These are phyloP conservation scores for Catunica adiposa DNA, from an alignment of 2,329 filamentous ascomycete species.

Conservation along the genomic window DNA sequence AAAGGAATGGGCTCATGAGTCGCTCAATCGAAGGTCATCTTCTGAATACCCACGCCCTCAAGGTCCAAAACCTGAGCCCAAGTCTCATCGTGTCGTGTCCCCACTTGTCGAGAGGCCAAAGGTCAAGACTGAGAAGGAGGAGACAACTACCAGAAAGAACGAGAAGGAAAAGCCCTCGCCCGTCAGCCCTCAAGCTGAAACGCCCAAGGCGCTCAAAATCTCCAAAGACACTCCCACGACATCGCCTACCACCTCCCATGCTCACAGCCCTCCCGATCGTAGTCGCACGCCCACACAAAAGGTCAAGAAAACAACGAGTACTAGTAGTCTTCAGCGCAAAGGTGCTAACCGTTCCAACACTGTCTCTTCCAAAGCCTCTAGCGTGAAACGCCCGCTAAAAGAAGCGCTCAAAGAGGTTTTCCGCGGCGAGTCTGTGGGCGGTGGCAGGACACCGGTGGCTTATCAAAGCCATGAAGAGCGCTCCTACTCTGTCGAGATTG, in stretches of 20 bases:
- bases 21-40: constrained; percentile 11
- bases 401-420: constrained; percentile 46
- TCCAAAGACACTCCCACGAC: constrained; percentile 1
- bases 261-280: not conserved
- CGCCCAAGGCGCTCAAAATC: constrained; percentile 5
- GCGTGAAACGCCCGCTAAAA: constrained; percentile 33
- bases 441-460: constrained; percentile 28
- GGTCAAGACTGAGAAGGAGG: constrained; percentile 16
- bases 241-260: constrained; percentile 14
- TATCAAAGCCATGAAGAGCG: constrained; percentile 34
- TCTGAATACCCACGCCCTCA: not conserved
- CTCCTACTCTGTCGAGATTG: constrained; percentile 17
- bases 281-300: constrained; percentile 14
- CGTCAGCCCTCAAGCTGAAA: not conserved
- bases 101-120: constrained; percentile 1
- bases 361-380: constrained; percentile 17
- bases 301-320: constrained; percentile 20
- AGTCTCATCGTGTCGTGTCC: not conserved
- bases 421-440: constrained; percentile 39
- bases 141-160: constrained; percentile 4
- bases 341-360: constrained; percentile 34
- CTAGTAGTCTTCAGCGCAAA: constrained; percentile 32
- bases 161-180: not conserved
- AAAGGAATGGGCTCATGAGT: constrained; percentile 19
- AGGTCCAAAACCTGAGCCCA: not conserved